Base-by-base conservation (phyloP, 2,329 filamentous ascomycete species). In the Paecilomyces fulvus region DNA sequence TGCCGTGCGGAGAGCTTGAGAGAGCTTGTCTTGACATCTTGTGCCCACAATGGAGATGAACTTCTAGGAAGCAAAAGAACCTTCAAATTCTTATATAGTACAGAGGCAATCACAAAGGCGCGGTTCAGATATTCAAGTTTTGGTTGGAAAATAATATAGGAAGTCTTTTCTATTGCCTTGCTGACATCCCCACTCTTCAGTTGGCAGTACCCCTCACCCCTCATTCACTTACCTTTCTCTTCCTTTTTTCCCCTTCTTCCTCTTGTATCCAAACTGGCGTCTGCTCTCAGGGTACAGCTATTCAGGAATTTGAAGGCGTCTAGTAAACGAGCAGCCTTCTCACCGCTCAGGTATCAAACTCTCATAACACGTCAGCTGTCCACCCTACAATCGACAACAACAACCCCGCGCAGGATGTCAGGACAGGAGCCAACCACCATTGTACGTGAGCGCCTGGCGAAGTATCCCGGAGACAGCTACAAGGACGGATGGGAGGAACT, bases 401-500 rank as follows among this genome's bases (percentile, higher is more conserved):
- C 37, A 17, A 7, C 14, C 14, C 37, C 37, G 37, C 37, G 37
- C 37, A 43, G 14, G 37, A 43, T 43, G 37, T 43, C 37, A n/a
- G 14, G 9, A 17, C 37, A 17, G n/a, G 37, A 43, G 14, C 37
- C n/a, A 17, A 9, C 7, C 8, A n/a, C 37, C n/a, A 43, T 20
- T 43, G 4, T 43, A 3, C 37, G 9, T 8, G 60, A 68, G 12
- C 72, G 77, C 61, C 79, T 83, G 65, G 61, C 69, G 43, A 66
- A 74, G 46, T 73, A 74, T 56, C 63, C 69, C 21, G 68, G 71
- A 6, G 65, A 71, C 14, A 63, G 70, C 12, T 77, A 82, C 55
- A 66, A 72, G 30, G 67, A 75, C 1, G 76, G 75, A 58, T 84
- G 82, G 82, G 77, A 79, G 53, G 69, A 75, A 2, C 73, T 85